These are phyloP conservation scores for Corynespora cassiicola DNA, from an alignment of 2,329 filamentous ascomycete genomes.

Conservation along the genomic window DNA sequence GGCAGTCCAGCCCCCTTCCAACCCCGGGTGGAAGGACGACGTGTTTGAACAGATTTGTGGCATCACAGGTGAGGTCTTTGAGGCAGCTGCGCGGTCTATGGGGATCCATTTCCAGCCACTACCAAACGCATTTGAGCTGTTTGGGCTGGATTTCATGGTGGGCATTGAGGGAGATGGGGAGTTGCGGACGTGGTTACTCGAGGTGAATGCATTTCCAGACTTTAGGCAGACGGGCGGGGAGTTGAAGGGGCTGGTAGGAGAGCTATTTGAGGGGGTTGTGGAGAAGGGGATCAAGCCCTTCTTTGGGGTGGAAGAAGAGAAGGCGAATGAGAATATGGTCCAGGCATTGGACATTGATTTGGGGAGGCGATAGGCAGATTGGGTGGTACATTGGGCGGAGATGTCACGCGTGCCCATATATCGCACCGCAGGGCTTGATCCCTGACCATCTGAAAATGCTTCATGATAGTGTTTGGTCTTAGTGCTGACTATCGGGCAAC, in stretches of 20 bases:
- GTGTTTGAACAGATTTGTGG: conserved; percentile 77
- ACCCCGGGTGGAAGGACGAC: conserved; percentile 58
- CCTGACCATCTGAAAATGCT: too few relatives aligned
- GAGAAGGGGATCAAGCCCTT: conserved; percentile 71
- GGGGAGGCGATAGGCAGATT: conserved; percentile 41
- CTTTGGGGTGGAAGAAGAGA: conserved; percentile 56
- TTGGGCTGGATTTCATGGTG: conserved; percentile 88
- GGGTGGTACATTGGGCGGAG: too few relatives aligned
- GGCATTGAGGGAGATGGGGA: conserved; percentile 51
- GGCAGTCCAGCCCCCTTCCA: neutral
- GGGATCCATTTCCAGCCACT: conserved; percentile 90
- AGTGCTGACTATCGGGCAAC: too few relatives aligned
- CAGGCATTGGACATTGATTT: conserved; percentile 55
- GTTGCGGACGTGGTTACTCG: conserved; percentile 73
- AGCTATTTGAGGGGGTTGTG: conserved; percentile 78
- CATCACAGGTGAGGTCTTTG: conserved; percentile 79
- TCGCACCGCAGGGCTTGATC: too few relatives aligned
- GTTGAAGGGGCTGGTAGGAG: conserved; percentile 73
- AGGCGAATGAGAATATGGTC: conserved; percentile 40
- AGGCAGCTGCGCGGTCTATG: conserved; percentile 84
- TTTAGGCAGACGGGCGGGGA: conserved; percentile 88
- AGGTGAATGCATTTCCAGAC: conserved; percentile 96
- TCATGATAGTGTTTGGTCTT: too few relatives aligned
- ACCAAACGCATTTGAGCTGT: conserved; percentile 89
- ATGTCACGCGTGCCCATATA: too few relatives aligned